These are phyloP conservation scores for Fusarium sp. DNA, from an alignment of 2,329 filamentous ascomycete species.

Conservation along the genomic window DNA sequence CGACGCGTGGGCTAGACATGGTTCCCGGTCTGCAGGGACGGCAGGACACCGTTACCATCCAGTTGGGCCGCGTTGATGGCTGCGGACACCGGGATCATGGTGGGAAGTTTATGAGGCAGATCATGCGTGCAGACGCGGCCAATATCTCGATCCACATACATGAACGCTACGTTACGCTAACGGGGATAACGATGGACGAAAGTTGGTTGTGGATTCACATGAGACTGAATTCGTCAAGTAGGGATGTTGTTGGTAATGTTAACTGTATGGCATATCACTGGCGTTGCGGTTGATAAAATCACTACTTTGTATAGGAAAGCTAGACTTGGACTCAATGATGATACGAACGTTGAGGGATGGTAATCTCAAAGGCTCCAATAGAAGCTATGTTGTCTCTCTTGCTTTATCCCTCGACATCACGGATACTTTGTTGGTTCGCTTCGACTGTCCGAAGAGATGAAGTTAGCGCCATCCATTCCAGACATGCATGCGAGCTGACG, in stretches of 20 bases:
- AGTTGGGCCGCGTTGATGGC: conserved; percentile 17
- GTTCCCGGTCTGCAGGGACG: neutral
- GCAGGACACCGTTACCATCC: conserved; percentile 3
- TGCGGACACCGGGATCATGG: conserved; percentile 16
- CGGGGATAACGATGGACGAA: conserved; percentile 13
- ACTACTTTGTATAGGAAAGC: neutral
- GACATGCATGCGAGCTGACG: neutral
- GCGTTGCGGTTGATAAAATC: conserved; percentile 26
- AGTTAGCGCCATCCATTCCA: conserved; percentile 6
- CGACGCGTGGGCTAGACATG: neutral
- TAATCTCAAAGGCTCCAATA: neutral
- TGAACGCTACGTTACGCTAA: conserved; percentile 5
- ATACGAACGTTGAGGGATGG: neutral
- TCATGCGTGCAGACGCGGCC: conserved; percentile 8
- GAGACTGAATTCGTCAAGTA: neutral
- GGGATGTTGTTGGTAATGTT: conserved; percentile 8
- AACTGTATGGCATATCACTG: conserved; percentile 25
- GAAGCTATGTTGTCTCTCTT: neutral
- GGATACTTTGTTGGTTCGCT: neutral
- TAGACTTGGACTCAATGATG: conserved; percentile 12
- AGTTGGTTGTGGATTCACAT: neutral
- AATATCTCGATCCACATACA: conserved; percentile 12
- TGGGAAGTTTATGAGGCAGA: conserved; percentile 11
- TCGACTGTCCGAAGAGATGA: neutral
- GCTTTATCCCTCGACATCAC: neutral